Evolutionary conservation across 306 rosid species (phyloP).

Genomic region (Vigna reflexopilosa): DNA sequence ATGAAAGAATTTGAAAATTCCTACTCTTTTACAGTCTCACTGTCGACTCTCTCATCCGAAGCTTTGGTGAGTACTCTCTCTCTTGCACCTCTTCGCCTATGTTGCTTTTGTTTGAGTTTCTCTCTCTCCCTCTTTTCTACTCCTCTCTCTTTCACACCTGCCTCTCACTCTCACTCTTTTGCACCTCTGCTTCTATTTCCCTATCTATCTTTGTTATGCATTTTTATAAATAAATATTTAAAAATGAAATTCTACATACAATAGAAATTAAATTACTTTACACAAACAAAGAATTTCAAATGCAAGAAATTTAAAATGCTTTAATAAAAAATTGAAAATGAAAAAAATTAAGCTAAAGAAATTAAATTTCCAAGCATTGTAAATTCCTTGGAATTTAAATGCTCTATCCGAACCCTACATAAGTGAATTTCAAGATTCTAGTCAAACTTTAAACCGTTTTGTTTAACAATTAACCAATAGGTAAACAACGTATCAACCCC

Average conservation of each 20-base stretch:
- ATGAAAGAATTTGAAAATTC: neutral
- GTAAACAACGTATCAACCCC: constrained; percentile 22
- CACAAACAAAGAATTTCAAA: neutral
- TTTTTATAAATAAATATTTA: neutral
- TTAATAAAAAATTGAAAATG: neutral
- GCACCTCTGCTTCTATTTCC: neutral
- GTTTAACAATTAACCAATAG: constrained; percentile 17
- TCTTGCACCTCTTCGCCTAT: neutral
- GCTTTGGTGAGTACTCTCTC: neutral
- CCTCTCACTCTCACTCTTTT: neutral
- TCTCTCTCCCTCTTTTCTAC: neutral
- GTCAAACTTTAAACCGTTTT: constrained; percentile 27
- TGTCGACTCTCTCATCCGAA: neutral
- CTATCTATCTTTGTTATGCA: neutral
- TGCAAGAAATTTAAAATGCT: neutral
- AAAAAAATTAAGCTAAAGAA: neutral
- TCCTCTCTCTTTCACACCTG: neutral
- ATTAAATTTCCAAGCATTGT: neutral
- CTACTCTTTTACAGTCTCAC: neutral
- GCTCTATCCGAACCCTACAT: neutral
- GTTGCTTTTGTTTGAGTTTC: neutral
- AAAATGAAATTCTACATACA: neutral
- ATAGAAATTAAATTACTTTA: neutral
- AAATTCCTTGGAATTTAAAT: neutral
- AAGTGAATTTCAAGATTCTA: constrained; percentile 30